Evolutionary conservation across 805 yeast genomes (phyloP).

Genomic region (Wickerhamomyces chaumierensis): DNA sequence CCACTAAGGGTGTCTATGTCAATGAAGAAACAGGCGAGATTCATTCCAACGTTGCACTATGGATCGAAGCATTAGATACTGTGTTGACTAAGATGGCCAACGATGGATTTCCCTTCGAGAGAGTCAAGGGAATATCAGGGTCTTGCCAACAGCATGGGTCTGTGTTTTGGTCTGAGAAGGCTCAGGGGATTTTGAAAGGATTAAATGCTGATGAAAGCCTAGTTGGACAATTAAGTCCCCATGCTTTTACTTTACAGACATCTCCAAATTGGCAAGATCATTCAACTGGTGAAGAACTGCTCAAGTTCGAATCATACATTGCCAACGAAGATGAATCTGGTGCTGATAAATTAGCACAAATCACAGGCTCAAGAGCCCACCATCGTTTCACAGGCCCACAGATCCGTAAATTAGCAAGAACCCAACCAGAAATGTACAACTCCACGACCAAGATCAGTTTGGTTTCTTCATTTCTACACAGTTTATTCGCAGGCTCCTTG

Average conservation of each 20-base stretch:
- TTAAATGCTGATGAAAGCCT: slow-evolving; percentile 26
- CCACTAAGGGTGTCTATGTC: slow-evolving; percentile 63
- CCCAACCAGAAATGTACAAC: slow-evolving; percentile 38
- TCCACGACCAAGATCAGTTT: slow-evolving; percentile 55
- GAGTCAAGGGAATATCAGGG: slow-evolving; percentile 63
- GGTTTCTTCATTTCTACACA: slow-evolving; percentile 69
- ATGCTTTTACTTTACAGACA: slow-evolving; percentile 47
- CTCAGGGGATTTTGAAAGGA: slow-evolving; percentile 27
- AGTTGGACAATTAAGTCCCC: slow-evolving; percentile 32
- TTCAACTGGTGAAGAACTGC: slow-evolving; percentile 63
- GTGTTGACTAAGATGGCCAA: slow-evolving; percentile 39
- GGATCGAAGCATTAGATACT: slow-evolving; percentile 74
- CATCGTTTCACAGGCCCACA: slow-evolving; percentile 90
- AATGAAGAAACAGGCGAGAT: slow-evolving; percentile 47
- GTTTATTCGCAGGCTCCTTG: slow-evolving; percentile 54
- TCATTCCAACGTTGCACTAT: slow-evolving; percentile 77
- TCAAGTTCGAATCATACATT: slow-evolving; percentile 43
- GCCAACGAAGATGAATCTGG: slow-evolving; percentile 46
- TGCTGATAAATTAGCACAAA: slow-evolving; percentile 39
- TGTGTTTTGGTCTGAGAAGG: slow-evolving; percentile 58
- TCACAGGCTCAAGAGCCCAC: slow-evolving; percentile 83
- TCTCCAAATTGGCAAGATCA: slow-evolving; percentile 97
- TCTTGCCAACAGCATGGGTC: slow-evolving; percentile 93
- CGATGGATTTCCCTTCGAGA: slow-evolving; percentile 42
- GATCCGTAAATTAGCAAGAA: slow-evolving; percentile 56